Evolutionary conservation across 768 basidiomycete species (phyloP), one percentile per base, ranked within the genome.

Genomic region (Leucosporidium creatinivorum): DNA sequence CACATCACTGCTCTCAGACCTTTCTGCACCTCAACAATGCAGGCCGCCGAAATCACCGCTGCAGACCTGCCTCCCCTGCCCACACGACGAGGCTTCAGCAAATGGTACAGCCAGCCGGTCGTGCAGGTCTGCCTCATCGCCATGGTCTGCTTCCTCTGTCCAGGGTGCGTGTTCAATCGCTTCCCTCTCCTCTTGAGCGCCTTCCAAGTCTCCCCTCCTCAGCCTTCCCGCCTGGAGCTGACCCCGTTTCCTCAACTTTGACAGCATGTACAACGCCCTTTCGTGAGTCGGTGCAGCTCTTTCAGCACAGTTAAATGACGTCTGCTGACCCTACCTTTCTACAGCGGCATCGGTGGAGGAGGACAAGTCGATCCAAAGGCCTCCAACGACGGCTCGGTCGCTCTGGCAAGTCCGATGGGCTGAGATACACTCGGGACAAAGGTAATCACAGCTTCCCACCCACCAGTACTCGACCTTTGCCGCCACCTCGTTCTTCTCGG

Each of bases 381-480:
- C 18, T 84, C 83, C 74, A 85, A 88, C 23, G 88, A 91, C 72
- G 83, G 87, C 31, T 51, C 54, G 48, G 60, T 65, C 47, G 65
- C 67, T 1, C 63, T 68, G 49, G 60, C 36, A 7, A 57, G 55
- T 48, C 25, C 50, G 8, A 25, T 31, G 31, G 18, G 15, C 12
- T 21, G 21, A 23, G 9, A 23, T 21, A n/a, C n/a, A 17, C 17
- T n/a, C 3, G 18, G 23, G 23, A 17, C 15, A 44, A 6, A 8
- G 8, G 15, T 44, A 44, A 10, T 44, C 3, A 44, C 39, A 2
- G 12, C 12, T n/a, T 3, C 86, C 86, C 73, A 80, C 84, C 1
- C 85, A 87, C 4, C 78, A 89, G 19, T 90, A 91, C 74, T 78
- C 85, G 4, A 83, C 82, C 6, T 87, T 87, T 72, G 84, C 86